Evolutionary conservation across 2,329 filamentous ascomycete genomes (phyloP), one percentile per base, ranked within the genome.

Genomic region (Fusarium oligoseptatum): DNA sequence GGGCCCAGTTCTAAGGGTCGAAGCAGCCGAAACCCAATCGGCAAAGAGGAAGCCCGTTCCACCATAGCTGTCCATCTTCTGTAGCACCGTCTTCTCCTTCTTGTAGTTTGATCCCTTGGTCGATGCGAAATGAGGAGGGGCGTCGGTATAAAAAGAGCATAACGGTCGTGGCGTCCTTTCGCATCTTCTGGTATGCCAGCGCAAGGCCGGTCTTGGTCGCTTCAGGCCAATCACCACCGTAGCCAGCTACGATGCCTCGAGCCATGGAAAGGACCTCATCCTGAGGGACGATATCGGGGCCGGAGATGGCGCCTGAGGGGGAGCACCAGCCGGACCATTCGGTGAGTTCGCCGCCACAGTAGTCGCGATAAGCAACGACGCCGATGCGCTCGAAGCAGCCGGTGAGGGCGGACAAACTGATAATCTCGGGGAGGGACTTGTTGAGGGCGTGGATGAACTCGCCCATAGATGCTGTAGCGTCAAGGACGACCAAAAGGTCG

Each of bases 331-430:
- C 86, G 0, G 87, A 88, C 85, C 86, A 89, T 58, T 87, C 80
- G 3, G 84, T 82, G 27, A 86, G 68, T 5, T 61, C 50, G 15
- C 77, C 76, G 14, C 72, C 67, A 68, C 78, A 81, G 75, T 88
- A 88, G 78, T 89, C 87, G 7, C 87, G 83, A 70, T 89, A 89
- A 2, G 84, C 85, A 14, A 89, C 77, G 4, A 89, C 81, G 8
- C 87, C 87, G 63, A 89, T 86, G 3, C 86, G 83, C 6, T 84
- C 82, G 75, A 89, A 89, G 73, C 85, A 86, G 61, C 81, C 83
- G 0, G 87, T 88, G 1, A 88, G 80, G 1, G 83, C 81, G 1
- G 87, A 87, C 8, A 89, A 81, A 37, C 84, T 83, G 66, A 89
- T 84, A 72, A 89, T 86, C 69, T 88, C 86, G 2, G 87, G 86